Percentiles rank a stretch among this genome's conserved stretches.
phyloP scores from a whole-genome alignment of 2,329 filamentous ascomycete species.

The Phaeophleospora eucalypticola region DNA sequence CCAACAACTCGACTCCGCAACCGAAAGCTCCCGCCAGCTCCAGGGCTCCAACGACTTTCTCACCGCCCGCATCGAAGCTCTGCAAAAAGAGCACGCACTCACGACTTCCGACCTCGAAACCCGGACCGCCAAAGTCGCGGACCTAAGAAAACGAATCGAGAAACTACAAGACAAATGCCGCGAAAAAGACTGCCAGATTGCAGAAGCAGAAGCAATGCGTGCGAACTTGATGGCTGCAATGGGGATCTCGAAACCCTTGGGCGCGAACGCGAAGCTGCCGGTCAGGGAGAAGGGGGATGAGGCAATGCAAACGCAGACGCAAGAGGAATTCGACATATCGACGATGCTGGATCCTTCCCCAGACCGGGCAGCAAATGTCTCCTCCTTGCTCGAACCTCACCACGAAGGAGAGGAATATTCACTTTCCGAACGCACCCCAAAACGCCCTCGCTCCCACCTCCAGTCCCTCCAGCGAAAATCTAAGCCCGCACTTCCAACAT shows the following conservation, averaged over 20 bases:
- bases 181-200: conserved; percentile 35
- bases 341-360: too few relatives aligned
- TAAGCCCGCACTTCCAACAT: too few relatives aligned
- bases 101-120: conserved; percentile 9
- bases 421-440: too few relatives aligned
- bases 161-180: conserved; percentile 31
- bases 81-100: conserved; percentile 1
- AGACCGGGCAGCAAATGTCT: too few relatives aligned
- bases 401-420: too few relatives aligned
- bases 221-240: conserved; percentile 36
- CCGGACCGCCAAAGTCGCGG: conserved; percentile 14
- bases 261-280: conserved; percentile 12
- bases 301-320: too few relatives aligned
- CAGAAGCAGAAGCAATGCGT: conserved; percentile 37
- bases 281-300: conserved; percentile 12
- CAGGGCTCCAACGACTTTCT: too few relatives aligned
- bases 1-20: neutral
- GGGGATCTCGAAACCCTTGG: conserved; percentile 25
- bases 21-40: too few relatives aligned
- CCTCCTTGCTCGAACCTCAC: too few relatives aligned
- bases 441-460: too few relatives aligned
- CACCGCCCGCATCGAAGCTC: conserved; percentile 5
- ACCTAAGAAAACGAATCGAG: conserved; percentile 27
- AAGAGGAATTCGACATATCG: too few relatives aligned
- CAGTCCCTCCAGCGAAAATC: too few relatives aligned